phyloP scores from a whole-genome alignment of 257 asterid genomes.

The Orobanche coerulescens region DNA sequence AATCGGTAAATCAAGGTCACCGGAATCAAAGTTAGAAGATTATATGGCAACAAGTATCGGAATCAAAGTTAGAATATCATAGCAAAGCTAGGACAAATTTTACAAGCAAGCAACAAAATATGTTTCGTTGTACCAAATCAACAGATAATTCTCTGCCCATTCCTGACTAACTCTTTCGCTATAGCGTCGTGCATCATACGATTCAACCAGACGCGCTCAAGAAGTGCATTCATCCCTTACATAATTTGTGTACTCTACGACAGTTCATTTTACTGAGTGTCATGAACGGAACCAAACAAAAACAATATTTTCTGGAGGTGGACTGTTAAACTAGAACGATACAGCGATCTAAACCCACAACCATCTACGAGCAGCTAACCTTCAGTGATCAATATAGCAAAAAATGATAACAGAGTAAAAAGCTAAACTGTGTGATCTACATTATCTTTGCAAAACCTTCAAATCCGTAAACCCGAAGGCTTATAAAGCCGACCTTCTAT shows the following conservation, averaged over 20 bases:
- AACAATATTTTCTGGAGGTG: slow-evolving; percentile 4
- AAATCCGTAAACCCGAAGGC: neutral
- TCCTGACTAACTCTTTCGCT: neutral
- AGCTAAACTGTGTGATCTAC: neutral
- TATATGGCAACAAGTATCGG: neutral
- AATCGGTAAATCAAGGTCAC: neutral
- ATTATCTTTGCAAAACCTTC: neutral
- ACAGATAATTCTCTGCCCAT: neutral
- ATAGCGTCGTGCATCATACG: neutral
- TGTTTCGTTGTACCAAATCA: neutral
- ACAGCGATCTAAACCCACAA: neutral
- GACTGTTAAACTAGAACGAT: neutral
- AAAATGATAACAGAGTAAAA: neutral
- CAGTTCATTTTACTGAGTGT: neutral
- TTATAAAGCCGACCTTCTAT: neutral
- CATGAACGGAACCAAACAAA: neutral
- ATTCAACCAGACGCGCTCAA: neutral
- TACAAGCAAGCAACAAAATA: neutral
- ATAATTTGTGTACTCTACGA: neutral
- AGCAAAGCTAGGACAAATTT: neutral
- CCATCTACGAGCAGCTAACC: neutral
- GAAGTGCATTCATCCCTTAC: slow-evolving; percentile 4
- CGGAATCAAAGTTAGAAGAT: neutral
- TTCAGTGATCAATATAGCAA: neutral
- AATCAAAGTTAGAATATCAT: neutral